phyloP scores from a whole-genome alignment of 148 eudicot genomes.

The Rhododendron molle region DNA sequence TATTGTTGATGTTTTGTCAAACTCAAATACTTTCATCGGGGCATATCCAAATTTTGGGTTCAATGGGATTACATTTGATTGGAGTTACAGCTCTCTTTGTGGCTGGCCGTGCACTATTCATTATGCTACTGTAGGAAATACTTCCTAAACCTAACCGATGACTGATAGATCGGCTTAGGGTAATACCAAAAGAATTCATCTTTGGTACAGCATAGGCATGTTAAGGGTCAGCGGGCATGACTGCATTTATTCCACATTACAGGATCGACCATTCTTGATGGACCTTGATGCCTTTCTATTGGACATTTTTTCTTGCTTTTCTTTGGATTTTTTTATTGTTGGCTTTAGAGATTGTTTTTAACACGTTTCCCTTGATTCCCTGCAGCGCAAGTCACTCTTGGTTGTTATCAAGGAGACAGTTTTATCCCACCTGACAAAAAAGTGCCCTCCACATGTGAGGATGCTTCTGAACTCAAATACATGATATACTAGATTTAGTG shows the following conservation, averaged over 20 bases:
- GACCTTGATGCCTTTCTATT: background rate
- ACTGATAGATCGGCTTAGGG: background rate
- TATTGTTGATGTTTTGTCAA: background rate
- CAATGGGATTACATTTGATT: background rate
- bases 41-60: background rate
- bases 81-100: background rate
- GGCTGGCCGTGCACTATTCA: background rate
- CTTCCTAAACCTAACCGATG: background rate
- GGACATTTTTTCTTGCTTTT: background rate
- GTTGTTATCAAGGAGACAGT: constrained; percentile 96
- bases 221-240: background rate
- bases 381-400: constrained; percentile 82
- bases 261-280: background rate
- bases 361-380: constrained; percentile 13
- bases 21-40: background rate
- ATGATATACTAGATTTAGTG: background rate
- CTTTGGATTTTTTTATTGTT: background rate
- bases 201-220: background rate
- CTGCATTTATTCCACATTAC: background rate
- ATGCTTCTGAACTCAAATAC: constrained; percentile 10
- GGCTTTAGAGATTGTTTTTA: background rate
- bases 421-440: constrained; percentile 87
- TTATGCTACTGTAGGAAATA: background rate
- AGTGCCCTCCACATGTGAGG: constrained; percentile 97
- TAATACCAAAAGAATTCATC: background rate